Evolutionary conservation across 1,284 basidiomycete genomes (phyloP).

Genomic region (Xerocomus tenax): DNA sequence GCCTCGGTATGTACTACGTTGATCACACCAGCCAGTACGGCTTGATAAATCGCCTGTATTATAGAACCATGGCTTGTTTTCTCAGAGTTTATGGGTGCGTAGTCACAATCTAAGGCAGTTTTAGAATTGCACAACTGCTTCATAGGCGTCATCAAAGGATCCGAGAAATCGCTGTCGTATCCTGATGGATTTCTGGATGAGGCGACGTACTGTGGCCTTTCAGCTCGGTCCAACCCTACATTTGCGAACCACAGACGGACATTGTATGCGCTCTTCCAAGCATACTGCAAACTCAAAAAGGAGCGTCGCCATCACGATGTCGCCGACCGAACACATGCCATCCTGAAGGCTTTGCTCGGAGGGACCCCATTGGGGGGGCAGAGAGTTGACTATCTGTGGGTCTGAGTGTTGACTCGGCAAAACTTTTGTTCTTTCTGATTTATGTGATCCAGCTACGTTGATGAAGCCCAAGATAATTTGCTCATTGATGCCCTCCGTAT

Average conservation of each 20-base stretch:
- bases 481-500: constrained; percentile 56
- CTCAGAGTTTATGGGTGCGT: constrained; percentile 57
- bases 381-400: constrained; percentile 53
- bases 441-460: constrained; percentile 46
- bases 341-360: constrained; percentile 36
- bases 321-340: constrained; percentile 56
- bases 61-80: constrained; percentile 57
- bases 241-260: constrained; percentile 43
- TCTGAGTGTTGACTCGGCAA: neutral
- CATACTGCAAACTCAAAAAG: constrained; percentile 45
- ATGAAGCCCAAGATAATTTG: constrained; percentile 67
- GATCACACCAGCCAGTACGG: neutral
- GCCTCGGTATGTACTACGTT: constrained; percentile 38
- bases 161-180: constrained; percentile 39
- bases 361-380: constrained; percentile 32
- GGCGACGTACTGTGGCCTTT: constrained; percentile 41
- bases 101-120: neutral
- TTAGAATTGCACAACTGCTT: neutral
- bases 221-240: constrained; percentile 44
- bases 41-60: neutral
- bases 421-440: neutral
- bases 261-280: constrained; percentile 50
- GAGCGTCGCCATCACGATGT: constrained; percentile 45
- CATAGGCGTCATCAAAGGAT: constrained; percentile 61
- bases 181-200: constrained; percentile 37